Conservation (phyloP, 306 rosid genomes). For the Senna tora region DNA sequence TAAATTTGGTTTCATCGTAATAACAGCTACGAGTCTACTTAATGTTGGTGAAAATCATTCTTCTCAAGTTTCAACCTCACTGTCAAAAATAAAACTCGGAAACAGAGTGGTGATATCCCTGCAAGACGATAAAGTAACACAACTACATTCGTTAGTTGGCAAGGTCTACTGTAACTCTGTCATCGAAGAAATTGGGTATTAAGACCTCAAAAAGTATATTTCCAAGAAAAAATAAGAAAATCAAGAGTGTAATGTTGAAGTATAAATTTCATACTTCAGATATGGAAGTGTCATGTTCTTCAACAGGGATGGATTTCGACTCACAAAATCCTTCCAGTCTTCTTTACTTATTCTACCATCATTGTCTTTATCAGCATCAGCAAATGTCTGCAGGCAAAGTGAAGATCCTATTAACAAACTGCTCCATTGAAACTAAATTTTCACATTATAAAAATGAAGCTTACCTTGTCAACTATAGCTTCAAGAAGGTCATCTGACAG, state of each 20-base stretch:
- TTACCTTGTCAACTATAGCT: conserved; percentile 70
- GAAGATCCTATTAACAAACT: background rate
- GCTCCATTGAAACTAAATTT: conserved; percentile 1
- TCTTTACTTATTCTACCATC: conserved; percentile 80
- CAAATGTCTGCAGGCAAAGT: conserved; percentile 62
- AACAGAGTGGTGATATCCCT: conserved; percentile 64
- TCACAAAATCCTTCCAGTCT: conserved; percentile 77
- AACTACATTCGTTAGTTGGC: conserved; percentile 7
- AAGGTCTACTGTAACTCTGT: background rate
- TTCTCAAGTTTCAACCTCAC: conserved; percentile 52
- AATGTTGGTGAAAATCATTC: background rate
- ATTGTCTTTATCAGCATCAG: conserved; percentile 65
- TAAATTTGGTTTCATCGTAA: background rate
- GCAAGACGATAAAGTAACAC: conserved; percentile 21
- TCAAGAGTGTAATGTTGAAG: background rate
- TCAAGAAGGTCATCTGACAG: conserved; percentile 79
- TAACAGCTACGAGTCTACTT: background rate
- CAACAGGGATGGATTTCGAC: conserved; percentile 61
- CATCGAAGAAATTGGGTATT: background rate
- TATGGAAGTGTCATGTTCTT: conserved; percentile 92
- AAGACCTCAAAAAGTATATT: background rate
- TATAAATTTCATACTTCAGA: conserved; percentile 58
- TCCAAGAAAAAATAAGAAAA: background rate
- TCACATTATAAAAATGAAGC: conserved; percentile 25
- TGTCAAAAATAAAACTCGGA: conserved; percentile 63